These are phyloP conservation scores for Psilocybe subaeruginosa DNA, from an alignment of 768 basidiomycete species.

Conservation along the genomic window DNA sequence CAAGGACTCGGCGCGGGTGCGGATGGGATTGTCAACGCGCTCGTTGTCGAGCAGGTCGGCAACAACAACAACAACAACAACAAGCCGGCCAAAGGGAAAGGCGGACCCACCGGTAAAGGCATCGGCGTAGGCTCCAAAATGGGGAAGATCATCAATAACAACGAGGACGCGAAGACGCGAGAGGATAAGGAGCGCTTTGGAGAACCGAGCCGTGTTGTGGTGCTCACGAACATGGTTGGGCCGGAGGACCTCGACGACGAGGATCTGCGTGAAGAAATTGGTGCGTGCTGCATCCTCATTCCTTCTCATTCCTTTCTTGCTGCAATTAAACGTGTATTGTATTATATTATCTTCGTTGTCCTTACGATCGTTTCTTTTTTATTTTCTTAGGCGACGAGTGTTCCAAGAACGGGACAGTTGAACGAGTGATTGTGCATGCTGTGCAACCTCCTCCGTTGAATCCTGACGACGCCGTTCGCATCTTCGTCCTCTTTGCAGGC, in stretches of 20 bases:
- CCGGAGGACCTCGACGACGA: constrained; percentile 84
- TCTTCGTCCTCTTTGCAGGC: constrained; percentile 91
- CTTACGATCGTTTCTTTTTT: not conserved
- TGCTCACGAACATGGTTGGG: constrained; percentile 89
- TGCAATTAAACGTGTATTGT: no score
- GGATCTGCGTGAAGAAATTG: constrained; percentile 87
- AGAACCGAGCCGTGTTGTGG: constrained; percentile 86
- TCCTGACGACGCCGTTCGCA: constrained; percentile 82
- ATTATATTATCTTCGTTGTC: no score
- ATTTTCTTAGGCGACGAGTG: constrained; percentile 77
- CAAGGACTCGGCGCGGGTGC: constrained; percentile 88
- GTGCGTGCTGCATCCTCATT: constrained; percentile 33
- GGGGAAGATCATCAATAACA: constrained; percentile 90
- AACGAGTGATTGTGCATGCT: constrained; percentile 84
- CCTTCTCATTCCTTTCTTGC: not conserved
- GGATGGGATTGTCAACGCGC: constrained; percentile 86
- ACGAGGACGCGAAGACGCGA: constrained; percentile 77
- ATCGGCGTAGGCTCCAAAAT: constrained; percentile 62
- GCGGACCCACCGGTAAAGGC: constrained; percentile 34
- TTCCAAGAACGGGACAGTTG: constrained; percentile 88
- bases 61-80: not conserved
- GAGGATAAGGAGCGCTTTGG: constrained; percentile 86
- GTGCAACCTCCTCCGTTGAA: constrained; percentile 67
- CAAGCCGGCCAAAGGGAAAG: constrained; percentile 24
- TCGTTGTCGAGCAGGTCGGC: constrained; percentile 73